Evolutionary conservation across 169 alveolate genomes (phyloP), one percentile per base, ranked within the genome.

Genomic region (Babesia bigemina): DNA sequence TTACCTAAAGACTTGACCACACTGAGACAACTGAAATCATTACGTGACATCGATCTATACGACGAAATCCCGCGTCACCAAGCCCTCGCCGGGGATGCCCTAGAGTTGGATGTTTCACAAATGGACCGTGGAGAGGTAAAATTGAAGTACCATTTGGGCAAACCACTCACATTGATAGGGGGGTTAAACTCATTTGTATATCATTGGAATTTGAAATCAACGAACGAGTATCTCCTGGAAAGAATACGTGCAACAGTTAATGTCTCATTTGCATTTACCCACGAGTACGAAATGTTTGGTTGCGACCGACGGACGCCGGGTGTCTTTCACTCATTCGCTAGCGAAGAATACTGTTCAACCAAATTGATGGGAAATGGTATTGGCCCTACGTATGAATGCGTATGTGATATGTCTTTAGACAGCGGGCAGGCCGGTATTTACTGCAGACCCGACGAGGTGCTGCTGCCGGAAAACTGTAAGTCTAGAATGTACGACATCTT

Each of bases 101-200:
- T 65, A 1, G 59, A 29, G 59, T 14, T 65, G 26, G 74, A 47
- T 65, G 28, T 29, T 21, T 47, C 74, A 12, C n/a, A 48, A 49
- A 24, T 24, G 14, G 2, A 7, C 26, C 24, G 45, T 3, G 74
- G 74, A 3, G 45, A 24, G 14, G 49, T 65, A 6, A 45, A 28
- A 4, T 10, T 65, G 61, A 45, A 21, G 6, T 65, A 65, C 28
- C 11, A 17, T 29, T 3, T 10, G 9, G 45, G 16, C 39, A 42
- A 17, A 24, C 74, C 74, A 0, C 22, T 65, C 24, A 4, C 56
- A 4, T 22, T 44, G 29, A 4, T 6, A 21, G 42, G n/a, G 4
- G 21, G 28, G 7, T 0, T 36, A 55, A 26, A 61, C 24, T 26
- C 70, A 2, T 36, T 61, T 8, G 39, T 36, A 14, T 61, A 36